Evolutionary conservation across 495 filamentous ascomycete species (phyloP).

Genomic region (Endocarpon pusillum): DNA sequence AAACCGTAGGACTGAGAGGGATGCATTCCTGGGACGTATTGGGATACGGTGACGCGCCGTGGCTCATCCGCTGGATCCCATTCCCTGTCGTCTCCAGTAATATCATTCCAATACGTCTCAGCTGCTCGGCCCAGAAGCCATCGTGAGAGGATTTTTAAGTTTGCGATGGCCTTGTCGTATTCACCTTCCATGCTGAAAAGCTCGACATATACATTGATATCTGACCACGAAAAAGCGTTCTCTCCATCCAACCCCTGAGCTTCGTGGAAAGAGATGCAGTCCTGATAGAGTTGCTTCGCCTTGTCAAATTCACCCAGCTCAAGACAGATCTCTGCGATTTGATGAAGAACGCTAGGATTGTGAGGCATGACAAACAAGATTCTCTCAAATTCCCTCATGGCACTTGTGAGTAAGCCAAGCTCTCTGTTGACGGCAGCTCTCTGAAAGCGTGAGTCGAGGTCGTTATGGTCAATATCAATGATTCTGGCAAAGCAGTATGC

Average conservation of each 20-base stretch:
- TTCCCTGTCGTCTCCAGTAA: conserved; percentile 68
- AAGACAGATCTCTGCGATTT: conserved; percentile 47
- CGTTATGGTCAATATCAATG: conserved; percentile 39
- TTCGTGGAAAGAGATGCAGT: conserved; percentile 38
- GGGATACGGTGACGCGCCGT: conserved; percentile 38
- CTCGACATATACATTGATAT: conserved; percentile 70
- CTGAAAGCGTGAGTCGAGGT: conserved; percentile 40
- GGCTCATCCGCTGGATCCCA: conserved; percentile 66
- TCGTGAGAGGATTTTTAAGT: conserved; percentile 52
- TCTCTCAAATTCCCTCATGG: conserved; percentile 43
- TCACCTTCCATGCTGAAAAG: conserved; percentile 46
- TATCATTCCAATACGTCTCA: conserved; percentile 69
- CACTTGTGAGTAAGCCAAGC: conserved; percentile 36
- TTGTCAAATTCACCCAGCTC: conserved; percentile 37
- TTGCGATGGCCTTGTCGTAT: conserved; percentile 43
- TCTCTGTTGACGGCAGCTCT: conserved; percentile 42
- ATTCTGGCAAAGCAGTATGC: conserved; percentile 55
- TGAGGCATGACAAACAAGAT: conserved; percentile 41
- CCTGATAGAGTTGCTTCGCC: conserved; percentile 43
- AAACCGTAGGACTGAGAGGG: conserved; percentile 47
- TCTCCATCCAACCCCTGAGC: conserved; percentile 28
- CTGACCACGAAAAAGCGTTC: conserved; percentile 56
- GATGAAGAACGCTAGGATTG: conserved; percentile 41
- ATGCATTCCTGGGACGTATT: conserved; percentile 37
- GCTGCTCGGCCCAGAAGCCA: conserved; percentile 65